These are phyloP conservation scores for Oryza australiensis DNA, from an alignment of 176 grass and related monocot species.

Conservation along the genomic window DNA sequence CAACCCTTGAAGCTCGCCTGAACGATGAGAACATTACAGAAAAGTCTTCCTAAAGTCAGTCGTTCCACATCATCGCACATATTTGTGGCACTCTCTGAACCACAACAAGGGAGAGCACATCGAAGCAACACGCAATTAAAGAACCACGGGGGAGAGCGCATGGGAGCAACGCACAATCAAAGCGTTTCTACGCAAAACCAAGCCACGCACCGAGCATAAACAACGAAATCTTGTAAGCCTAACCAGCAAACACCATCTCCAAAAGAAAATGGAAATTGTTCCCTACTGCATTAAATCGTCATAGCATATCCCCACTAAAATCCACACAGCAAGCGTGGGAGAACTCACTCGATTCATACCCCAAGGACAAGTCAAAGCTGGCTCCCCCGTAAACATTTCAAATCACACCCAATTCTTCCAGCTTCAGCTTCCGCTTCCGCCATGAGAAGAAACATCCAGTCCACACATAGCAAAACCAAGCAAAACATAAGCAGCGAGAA, in stretches of 20 bases:
- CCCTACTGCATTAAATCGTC: not conserved
- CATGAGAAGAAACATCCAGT: not conserved
- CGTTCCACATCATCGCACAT: not conserved
- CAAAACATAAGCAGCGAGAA: not conserved
- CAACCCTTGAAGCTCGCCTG: not conserved
- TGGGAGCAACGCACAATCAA: not conserved
- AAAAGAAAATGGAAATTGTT: not conserved
- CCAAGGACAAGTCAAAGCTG: constrained; percentile 24
- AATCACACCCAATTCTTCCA: constrained; percentile 1
- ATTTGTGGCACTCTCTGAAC: not conserved
- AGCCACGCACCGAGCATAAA: not conserved
- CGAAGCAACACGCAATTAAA: not conserved
- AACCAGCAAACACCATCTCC: not conserved
- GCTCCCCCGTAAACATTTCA: not conserved
- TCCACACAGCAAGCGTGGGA: not conserved
- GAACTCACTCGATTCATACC: not conserved
- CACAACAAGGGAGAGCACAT: not conserved
- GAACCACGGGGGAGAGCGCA: not conserved
- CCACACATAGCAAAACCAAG: not conserved
- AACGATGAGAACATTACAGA: constrained; percentile 16
- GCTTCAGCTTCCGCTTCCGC: not conserved
- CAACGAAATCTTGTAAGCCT: not conserved
- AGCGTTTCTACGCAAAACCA: not conserved
- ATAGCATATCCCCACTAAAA: not conserved
- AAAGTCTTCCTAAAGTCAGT: not conserved